Percentiles rank a stretch among this genome's conserved stretches.
Evolutionary conservation across 1,139 yeast genomes (phyloP).

Genomic region (Pneumocystis canis): DNA sequence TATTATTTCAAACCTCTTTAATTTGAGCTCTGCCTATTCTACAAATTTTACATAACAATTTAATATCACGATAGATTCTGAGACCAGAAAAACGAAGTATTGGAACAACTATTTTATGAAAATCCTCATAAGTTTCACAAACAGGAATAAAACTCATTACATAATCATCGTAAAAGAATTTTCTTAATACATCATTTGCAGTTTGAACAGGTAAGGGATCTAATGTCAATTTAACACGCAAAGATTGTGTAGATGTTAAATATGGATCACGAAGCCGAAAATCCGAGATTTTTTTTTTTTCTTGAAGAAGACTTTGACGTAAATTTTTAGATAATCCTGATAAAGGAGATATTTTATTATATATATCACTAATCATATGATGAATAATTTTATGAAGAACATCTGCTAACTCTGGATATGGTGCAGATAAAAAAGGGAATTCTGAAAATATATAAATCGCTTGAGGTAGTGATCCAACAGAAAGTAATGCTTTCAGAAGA

Average conservation of each 20-base stretch:
- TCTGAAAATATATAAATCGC: slow-evolving; percentile 44
- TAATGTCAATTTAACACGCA: neutral
- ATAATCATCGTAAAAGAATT: slow-evolving; percentile 46
- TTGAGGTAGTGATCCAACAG: slow-evolving; percentile 52
- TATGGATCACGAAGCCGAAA: neutral
- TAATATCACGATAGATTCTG: slow-evolving; percentile 36
- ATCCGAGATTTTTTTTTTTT: neutral
- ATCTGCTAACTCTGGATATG: slow-evolving; percentile 40
- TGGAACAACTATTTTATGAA: slow-evolving; percentile 35
- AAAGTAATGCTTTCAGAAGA: slow-evolving; percentile 40
- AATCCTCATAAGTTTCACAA: slow-evolving; percentile 27
- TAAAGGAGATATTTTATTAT: slow-evolving; percentile 18
- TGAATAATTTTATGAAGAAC: slow-evolving; percentile 38
- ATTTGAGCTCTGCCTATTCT: slow-evolving; percentile 37
- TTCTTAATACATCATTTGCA: slow-evolving; percentile 1
- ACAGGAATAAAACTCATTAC: slow-evolving; percentile 28
- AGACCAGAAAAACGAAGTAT: slow-evolving; percentile 45
- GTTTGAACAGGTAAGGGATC: neutral
- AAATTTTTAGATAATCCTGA: neutral
- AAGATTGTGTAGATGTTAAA: neutral
- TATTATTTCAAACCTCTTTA: slow-evolving; percentile 12
- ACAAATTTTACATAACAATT: slow-evolving; percentile 44
- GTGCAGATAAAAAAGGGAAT: slow-evolving; percentile 48
- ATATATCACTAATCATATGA: slow-evolving; percentile 39
- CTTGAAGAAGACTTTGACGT: neutral